phyloP scores from a whole-genome alignment of 1,284 basidiomycete species.

The Rhodotorula sp. region DNA sequence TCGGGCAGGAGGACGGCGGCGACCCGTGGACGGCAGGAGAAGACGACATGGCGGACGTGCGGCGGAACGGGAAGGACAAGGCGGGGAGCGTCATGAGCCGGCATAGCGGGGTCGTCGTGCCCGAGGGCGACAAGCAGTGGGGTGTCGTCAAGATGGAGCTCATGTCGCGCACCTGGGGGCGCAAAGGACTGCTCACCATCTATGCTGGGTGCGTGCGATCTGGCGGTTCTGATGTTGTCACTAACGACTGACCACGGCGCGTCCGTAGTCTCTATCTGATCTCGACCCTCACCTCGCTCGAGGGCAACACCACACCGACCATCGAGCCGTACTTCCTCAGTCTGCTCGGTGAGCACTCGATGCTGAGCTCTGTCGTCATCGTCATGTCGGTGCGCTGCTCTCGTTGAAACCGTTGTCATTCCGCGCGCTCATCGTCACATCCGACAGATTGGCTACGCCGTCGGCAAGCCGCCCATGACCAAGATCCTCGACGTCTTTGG shows the following conservation, averaged over 20 bases:
- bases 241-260: not conserved
- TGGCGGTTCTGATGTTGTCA: too few relatives aligned
- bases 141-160: constrained; percentile 42
- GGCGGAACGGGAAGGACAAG: not conserved
- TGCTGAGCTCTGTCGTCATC: constrained; percentile 44
- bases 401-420: too few relatives aligned
- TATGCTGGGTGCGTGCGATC: constrained; percentile 34
- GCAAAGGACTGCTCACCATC: constrained; percentile 33
- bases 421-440: not conserved
- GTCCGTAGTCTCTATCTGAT: constrained; percentile 35
- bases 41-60: constrained; percentile 5
- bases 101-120: not conserved
- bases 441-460: constrained; percentile 44
- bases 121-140: constrained; percentile 35
- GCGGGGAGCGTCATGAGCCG: not conserved
- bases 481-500: constrained; percentile 49
- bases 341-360: constrained; percentile 44
- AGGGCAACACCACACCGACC: constrained; percentile 45
- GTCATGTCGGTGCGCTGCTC: constrained; percentile 41
- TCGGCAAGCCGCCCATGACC: constrained; percentile 48
- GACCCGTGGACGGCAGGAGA: not conserved
- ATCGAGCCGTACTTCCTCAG: constrained; percentile 48
- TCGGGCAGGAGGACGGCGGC: not conserved
- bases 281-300: constrained; percentile 42
- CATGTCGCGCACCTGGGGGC: constrained; percentile 33